Evolutionary conservation across 805 yeast species (phyloP).

Genomic region (Yamadazyma sp.): DNA sequence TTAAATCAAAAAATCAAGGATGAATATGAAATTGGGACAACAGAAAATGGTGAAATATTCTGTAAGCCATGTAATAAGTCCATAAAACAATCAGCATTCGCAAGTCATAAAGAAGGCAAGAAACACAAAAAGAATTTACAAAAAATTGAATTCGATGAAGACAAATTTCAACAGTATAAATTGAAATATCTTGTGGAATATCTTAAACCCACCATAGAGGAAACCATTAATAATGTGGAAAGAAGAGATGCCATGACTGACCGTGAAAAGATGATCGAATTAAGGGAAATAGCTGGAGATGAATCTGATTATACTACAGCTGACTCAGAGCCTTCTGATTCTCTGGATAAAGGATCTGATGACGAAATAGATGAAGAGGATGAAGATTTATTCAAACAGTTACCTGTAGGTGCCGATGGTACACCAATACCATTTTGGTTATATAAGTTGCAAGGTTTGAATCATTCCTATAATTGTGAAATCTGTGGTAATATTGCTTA

Average conservation of each 20-base stretch:
- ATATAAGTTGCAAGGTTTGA: constrained; percentile 83
- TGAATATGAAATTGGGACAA: constrained; percentile 1
- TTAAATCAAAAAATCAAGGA: constrained; percentile 10
- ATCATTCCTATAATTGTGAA: constrained; percentile 72
- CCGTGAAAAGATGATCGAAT: constrained; percentile 60
- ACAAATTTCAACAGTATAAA: constrained; percentile 31
- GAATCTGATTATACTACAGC: constrained; percentile 40
- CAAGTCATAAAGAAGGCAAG: constrained; percentile 70
- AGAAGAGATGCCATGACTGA: constrained; percentile 67
- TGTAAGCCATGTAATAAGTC: constrained; percentile 64
- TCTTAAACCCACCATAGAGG: constrained; percentile 39
- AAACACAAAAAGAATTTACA: constrained; percentile 57
- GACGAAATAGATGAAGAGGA: constrained; percentile 18
- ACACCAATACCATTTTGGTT: constrained; percentile 92
- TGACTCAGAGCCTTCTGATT: constrained; percentile 21
- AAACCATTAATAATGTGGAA: constrained; percentile 60
- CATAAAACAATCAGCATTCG: constrained; percentile 64
- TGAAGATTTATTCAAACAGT: constrained; percentile 47
- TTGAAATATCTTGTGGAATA: constrained; percentile 34
- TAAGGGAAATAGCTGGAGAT: constrained; percentile 34
- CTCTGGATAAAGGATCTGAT: constrained; percentile 15
- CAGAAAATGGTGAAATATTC: constrained; percentile 34
- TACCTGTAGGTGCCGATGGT: constrained; percentile 87
- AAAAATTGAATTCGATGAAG: constrained; percentile 3
- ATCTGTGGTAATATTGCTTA: constrained; percentile 76